Base-by-base conservation (phyloP, 768 basidiomycete genomes). In the Lanmaoa rubissima region DNA sequence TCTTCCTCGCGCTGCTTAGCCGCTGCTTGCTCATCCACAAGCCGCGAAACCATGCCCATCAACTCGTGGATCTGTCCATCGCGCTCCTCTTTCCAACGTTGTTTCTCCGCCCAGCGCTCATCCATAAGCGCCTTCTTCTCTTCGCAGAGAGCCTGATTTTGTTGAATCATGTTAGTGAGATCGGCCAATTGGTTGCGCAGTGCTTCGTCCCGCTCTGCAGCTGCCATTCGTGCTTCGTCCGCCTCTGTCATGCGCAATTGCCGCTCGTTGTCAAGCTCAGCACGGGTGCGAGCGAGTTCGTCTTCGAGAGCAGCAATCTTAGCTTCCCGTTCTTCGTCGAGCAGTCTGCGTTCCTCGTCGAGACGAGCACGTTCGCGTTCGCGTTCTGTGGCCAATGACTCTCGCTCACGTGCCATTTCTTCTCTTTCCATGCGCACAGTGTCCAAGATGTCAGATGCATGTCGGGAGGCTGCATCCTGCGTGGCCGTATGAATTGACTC, bases 91-190 rank as follows among this genome's bases (percentile, higher is more conserved):
- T 86, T 78, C 53, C 88, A 75, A 13, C 63, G 72, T 63, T 80
- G 72, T 69, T 91, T 91, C 59, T 84, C 83, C 9, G 74, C 76
- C 77, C 81, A 89, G 35, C 85, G 80, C 40, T 82, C 74, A 16
- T 92, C 87, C 74, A 79, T 77, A 17, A 81, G 54, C 13, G 78
- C 77, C 55, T 77, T 85, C 75, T 91, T 88, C 61, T 77, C 73
- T 32, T 82, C 80, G 36, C 80, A 78, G 48, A 80, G 76, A 35
- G 84, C 80, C 2, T 81, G 76, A 54, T 90, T 86, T 55, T 86
- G 84, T 54, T 88, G 83, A 14, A 92, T 76, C 51, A 90, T 67
- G 59, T 87, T 86, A 1, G 90, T 86, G 60, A 94, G 82, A 57
- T 92, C 90, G 5, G 68, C 73, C 14, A 94, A 70, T 61, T 91